Conservation (phyloP, 2,329 filamentous ascomycete genomes). For the Phoma sp. region DNA sequence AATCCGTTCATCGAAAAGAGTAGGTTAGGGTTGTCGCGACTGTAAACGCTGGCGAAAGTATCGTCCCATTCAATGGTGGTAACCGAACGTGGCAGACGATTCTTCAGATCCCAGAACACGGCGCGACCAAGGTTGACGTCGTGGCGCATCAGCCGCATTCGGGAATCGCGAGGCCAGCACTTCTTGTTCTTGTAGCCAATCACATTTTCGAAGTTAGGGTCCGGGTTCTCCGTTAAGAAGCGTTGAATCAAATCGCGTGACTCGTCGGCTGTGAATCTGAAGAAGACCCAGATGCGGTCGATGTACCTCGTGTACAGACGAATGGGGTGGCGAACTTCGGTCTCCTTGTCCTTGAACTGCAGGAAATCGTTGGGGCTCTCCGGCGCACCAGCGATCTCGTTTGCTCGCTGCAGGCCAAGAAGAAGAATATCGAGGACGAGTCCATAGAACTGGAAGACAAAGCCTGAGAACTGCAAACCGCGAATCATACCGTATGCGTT, state of each 20-base stretch:
- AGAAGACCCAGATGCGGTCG: constrained; percentile 98
- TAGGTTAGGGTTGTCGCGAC: constrained; percentile 94
- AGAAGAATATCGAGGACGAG: constrained; percentile 91
- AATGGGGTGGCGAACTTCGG: constrained; percentile 92
- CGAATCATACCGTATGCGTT: constrained; percentile 99
- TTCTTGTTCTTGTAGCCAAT: constrained; percentile 99
- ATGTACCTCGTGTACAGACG: constrained; percentile 98
- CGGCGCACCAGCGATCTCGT: constrained; percentile 93
- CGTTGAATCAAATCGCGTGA: constrained; percentile 95
- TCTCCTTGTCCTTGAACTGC: constrained; percentile 92
- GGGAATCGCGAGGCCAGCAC: constrained; percentile 96
- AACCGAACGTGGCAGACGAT: constrained; percentile 88
- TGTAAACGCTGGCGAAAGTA: constrained; percentile 97
- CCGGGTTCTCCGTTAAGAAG: constrained; percentile 96
- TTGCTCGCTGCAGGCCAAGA: constrained; percentile 92
- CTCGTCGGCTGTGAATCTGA: constrained; percentile 91
- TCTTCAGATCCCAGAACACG: constrained; percentile 99
- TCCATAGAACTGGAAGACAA: constrained; percentile 99
- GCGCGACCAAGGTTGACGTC: constrained; percentile 97
- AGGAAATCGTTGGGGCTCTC: constrained; percentile 96
- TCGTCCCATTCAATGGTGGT: constrained; percentile 99
- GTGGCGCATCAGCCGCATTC: constrained; percentile 98
- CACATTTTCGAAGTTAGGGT: constrained; percentile 98
- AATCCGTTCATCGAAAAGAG: constrained; percentile 98
- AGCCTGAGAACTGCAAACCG: constrained; percentile 95